Base-by-base conservation (phyloP, 805 yeast genomes). In the Saccharomycopsis sp. region DNA sequence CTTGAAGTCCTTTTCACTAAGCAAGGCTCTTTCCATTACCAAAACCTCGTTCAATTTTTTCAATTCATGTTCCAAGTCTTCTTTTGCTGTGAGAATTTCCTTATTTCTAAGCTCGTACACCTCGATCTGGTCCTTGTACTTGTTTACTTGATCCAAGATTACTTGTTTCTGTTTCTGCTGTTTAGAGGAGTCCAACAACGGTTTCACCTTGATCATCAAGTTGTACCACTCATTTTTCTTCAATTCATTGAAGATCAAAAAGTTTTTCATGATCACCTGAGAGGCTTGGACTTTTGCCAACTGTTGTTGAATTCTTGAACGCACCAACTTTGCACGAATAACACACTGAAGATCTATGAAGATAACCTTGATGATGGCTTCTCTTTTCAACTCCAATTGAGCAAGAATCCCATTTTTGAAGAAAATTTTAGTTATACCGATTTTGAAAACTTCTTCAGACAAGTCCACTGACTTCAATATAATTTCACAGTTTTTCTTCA, bases 371-470 rank as follows among this genome's bases (percentile, higher is more conserved):
- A 92, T 60, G 38, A 73, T 69, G 26, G 65, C 63, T 48, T 87
- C 96, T 45, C 94, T 77, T 41, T 71, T 67, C 49, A 76, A 76
- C 57, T 92, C 98, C 52, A 89, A 69, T 48, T 77, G 77, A 3
- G 96, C 97, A 59, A 89, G 68, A 81, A 89, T 83, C 57, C 98
- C 98, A 22, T 96, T 96, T 54, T 94, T 81, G 67, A 89, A 85
- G 65, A 89, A 89, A 43, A 89, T 86, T 64, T 89, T 89, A 31
- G 95, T 82, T 56, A 84, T 77, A 64, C 98, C 98, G 45, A 84
- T 69, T 62, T 88, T 96, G 59, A 81, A 88, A 2, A 87, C 65
- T 29, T 75, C 75, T 2, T 94, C 88, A 46, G 81, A 85, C 30
- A 89, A 61, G 13, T 71, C 58, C 26, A 85, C 61, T n/a, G 74